Evolutionary conservation across 805 yeast species (phyloP).

Genomic region (Yamadazyma philogaea): DNA sequence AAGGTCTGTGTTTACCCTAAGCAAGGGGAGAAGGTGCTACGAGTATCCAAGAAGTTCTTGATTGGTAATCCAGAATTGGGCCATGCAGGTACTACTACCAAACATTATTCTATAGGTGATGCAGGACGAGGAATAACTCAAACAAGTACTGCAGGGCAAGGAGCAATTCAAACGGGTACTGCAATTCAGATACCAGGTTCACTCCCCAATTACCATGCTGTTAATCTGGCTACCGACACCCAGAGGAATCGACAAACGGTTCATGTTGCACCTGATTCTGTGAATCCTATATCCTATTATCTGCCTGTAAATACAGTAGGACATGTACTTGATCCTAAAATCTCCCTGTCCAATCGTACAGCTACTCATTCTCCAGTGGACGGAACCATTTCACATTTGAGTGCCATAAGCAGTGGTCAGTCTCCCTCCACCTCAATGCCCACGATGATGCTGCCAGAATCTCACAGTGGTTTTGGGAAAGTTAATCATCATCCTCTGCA

Average conservation of each 20-base stretch:
- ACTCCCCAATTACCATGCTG: neutral
- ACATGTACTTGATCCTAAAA: neutral
- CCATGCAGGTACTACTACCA: neutral
- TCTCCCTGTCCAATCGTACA: neutral
- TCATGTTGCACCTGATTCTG: neutral
- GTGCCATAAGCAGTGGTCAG: neutral
- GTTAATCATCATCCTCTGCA: neutral
- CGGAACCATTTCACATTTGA: neutral
- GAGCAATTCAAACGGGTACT: neutral
- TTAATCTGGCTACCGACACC: neutral
- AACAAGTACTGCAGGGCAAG: neutral
- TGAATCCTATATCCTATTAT: neutral
- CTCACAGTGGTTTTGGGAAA: neutral
- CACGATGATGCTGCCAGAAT: neutral
- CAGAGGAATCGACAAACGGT: neutral
- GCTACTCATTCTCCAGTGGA: neutral
- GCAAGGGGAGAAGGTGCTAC: conserved; percentile 32
- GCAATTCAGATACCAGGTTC: neutral
- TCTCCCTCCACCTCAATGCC: neutral
- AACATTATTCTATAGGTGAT: neutral
- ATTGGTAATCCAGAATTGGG: conserved; percentile 8
- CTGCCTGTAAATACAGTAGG: neutral
- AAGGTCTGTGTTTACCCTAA: conserved; percentile 37
- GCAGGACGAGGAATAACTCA: neutral
- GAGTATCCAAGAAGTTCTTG: conserved; percentile 24